Percentiles rank a stretch among this genome's conserved stretches.
These are phyloP conservation scores for Drosera capensis DNA, from an alignment of 148 eudicot genomes.

Conservation along the genomic window DNA sequence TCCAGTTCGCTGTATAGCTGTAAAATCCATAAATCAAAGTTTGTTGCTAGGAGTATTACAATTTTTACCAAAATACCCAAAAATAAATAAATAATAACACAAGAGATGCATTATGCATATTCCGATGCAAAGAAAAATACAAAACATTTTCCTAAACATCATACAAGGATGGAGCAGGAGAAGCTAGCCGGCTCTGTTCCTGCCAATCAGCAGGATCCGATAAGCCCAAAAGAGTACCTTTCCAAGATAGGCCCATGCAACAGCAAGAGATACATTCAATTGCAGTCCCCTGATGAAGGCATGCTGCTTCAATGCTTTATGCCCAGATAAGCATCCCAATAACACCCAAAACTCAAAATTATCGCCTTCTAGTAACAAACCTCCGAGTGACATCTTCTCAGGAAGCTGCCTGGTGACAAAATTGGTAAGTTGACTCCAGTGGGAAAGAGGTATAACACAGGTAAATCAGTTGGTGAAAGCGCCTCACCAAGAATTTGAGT, in stretches of 20 bases:
- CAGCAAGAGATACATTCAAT: constrained; percentile 86
- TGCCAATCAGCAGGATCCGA: too few relatives aligned
- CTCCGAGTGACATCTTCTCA: constrained; percentile 91
- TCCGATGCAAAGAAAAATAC: too few relatives aligned
- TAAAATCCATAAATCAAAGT: constrained; percentile 11
- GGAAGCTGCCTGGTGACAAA: constrained; percentile 46
- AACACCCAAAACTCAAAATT: constrained; percentile 87
- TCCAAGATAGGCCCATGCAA: constrained; percentile 98
- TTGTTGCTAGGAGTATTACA: too few relatives aligned
- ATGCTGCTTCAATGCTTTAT: constrained; percentile 69
- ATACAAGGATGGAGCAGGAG: too few relatives aligned
- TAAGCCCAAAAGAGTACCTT: constrained; percentile 43
- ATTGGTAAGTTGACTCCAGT: constrained; percentile 6
- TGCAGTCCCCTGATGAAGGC: constrained; percentile 72
- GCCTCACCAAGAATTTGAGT: constrained; percentile 36
- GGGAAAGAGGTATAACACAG: too few relatives aligned
- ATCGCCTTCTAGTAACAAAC: constrained; percentile 71
- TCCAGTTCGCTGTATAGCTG: constrained; percentile 77
- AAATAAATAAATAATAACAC: too few relatives aligned
- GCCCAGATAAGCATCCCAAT: constrained; percentile 57
- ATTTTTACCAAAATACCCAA: too few relatives aligned
- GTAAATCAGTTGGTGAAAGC: constrained; percentile 3
- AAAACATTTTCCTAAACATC: too few relatives aligned
- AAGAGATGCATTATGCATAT: too few relatives aligned
- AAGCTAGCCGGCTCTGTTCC: too few relatives aligned